These are phyloP conservation scores for Fraxinus paxiana DNA, from an alignment of 305 asterid genomes.

Conservation along the genomic window DNA sequence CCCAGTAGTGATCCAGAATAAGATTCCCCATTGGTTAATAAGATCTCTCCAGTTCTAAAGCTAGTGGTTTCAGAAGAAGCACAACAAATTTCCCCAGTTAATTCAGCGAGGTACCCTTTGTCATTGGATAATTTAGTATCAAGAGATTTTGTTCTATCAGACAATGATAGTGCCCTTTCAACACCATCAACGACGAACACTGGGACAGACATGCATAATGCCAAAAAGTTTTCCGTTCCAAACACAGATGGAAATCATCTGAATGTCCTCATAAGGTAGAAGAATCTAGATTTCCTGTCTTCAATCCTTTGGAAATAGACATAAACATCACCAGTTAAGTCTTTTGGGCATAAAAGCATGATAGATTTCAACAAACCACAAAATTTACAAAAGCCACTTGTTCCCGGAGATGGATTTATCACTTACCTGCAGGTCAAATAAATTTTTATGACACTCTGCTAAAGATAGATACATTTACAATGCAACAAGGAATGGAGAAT, in stretches of 20 bases:
- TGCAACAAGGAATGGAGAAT: not conserved
- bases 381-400: not conserved
- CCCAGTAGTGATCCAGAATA: conserved; percentile 67
- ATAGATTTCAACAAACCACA: conserved; percentile 7
- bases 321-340: not conserved
- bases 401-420: not conserved
- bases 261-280: conserved; percentile 25
- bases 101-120: conserved; percentile 28
- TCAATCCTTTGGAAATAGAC: conserved; percentile 17
- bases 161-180: conserved; percentile 50
- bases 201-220: conserved; percentile 91
- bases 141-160: conserved; percentile 58
- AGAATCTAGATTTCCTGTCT: conserved; percentile 17
- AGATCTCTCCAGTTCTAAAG: conserved; percentile 48
- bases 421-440: not conserved
- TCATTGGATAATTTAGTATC: conserved; percentile 38
- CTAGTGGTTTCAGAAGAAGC: conserved; percentile 43
- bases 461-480: not conserved
- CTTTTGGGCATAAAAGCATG: not conserved
- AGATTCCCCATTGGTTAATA: conserved; percentile 56
- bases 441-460: not conserved
- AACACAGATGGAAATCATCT: conserved; percentile 19
- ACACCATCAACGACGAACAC: conserved; percentile 54
- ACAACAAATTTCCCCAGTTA: conserved; percentile 53
- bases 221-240: conserved; percentile 32